Conservation (phyloP, 2,329 filamentous ascomycete species). For the Arthrobotrys conoides region DNA sequence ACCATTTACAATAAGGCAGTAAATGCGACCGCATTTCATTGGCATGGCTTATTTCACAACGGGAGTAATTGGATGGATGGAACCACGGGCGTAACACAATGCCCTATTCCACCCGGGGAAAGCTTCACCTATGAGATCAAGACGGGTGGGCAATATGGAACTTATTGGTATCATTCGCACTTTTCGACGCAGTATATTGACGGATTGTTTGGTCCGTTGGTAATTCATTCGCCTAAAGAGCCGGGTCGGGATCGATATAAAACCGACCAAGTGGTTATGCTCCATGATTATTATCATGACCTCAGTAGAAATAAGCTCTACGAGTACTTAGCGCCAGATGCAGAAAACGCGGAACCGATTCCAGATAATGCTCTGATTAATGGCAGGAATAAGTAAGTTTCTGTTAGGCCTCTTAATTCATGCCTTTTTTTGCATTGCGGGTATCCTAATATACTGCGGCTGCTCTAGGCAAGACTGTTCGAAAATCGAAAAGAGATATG, state of each 20-base stretch:
- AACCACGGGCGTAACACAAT: conserved; percentile 77
- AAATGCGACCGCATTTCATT: conserved; percentile 79
- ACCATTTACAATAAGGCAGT: conserved; percentile 77
- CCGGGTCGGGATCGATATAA: conserved; percentile 72
- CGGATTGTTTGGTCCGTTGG: conserved; percentile 77
- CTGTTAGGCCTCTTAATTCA: not conserved
- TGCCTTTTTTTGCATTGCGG: not conserved
- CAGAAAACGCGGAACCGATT: conserved; percentile 76
- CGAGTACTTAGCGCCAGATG: conserved; percentile 72
- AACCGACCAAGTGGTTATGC: conserved; percentile 75
- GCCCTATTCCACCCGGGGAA: conserved; percentile 75
- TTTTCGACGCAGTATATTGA: conserved; percentile 77
- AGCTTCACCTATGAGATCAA: conserved; percentile 79
- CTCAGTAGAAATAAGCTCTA: conserved; percentile 70
- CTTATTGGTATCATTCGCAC: conserved; percentile 77
- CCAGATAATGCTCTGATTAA: conserved; percentile 78
- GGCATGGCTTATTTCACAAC: conserved; percentile 83
- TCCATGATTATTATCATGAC: conserved; percentile 83
- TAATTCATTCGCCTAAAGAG: conserved; percentile 75
- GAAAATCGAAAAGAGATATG: conserved; percentile 49
- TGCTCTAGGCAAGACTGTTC: conserved; percentile 55
- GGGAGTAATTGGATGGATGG: conserved; percentile 83
- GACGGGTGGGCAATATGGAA: conserved; percentile 71
- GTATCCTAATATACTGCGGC: not conserved
- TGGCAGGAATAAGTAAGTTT: conserved; percentile 65